Base-by-base conservation (phyloP, 495 filamentous ascomycete genomes). In the Aspergillus funiculosus region DNA sequence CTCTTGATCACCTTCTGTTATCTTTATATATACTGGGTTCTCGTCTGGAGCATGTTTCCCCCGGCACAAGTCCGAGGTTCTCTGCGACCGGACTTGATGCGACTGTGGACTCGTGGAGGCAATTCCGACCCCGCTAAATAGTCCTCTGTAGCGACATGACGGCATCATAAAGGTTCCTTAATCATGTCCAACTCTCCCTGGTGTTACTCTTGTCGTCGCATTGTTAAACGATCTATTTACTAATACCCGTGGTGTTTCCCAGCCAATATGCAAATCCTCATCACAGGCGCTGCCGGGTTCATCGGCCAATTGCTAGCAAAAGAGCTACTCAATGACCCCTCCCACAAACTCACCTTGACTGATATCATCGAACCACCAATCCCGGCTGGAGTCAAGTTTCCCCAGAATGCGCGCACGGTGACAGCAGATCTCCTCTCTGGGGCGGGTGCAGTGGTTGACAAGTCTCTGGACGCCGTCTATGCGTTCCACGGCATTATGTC, bases 401-500 rank as follows among this genome's bases (percentile, higher is more conserved):
- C 80, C 4, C 52, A 78, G 24, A 75, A 80, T 58, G 76, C 75
- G 0, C 75, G 51, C 6, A 47, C 66, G 17, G 53, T 83, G 11
- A 68, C 72, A 8, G 76, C 77, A 3, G 81, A 87, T 60, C 73
- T 87, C 24, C 68, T 76, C 37, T 64, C 64, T 13, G 61, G 64
- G 0, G 59, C 69, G 4, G 77, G 75, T 47, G 58, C 76, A 5
- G 48, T 85, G 13, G 66, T 85, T 11, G 52, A 64, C 11, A 55
- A 60, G 8, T 74, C 70, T 8, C 66, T 86, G 0, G 70, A 78
- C 50, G 82, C 78, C 22, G 74, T 84, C 57, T 87, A 83, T 66
- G 66, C 85, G 54, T 82, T 89, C 69, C 85, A 89, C 69, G 85
- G 85, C 38, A 86, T 89, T 67, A 87, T 89, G 85, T 85, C 81